Evolutionary conservation across 78 protist species (phyloP).

Genomic region (Dictyostelium firmibasis): DNA sequence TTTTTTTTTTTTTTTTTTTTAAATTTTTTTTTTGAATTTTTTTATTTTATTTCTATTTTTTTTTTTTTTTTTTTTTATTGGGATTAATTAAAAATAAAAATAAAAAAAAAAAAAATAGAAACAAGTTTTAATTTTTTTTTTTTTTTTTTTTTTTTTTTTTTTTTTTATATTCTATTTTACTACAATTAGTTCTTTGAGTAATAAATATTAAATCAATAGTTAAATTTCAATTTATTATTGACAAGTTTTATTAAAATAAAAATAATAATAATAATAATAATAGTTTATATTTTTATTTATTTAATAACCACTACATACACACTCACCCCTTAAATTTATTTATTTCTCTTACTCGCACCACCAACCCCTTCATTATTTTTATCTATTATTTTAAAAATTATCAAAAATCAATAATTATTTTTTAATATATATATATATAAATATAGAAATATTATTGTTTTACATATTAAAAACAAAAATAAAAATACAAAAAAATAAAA

Average conservation of each 20-base stretch:
- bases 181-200: neutral
- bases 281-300: too few species aligned
- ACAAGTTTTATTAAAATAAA: neutral
- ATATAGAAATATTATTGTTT: too few species aligned
- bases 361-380: neutral
- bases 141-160: neutral
- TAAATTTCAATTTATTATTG: neutral
- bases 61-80: neutral
- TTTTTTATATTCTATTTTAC: neutral
- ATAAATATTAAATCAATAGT: neutral
- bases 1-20: too few species aligned
- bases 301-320: neutral
- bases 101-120: neutral
- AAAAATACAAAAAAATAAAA: neutral
- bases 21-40: too few species aligned
- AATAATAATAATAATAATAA: too few species aligned
- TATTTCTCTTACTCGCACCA: neutral
- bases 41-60: too few species aligned
- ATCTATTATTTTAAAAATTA: neutral
- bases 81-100: neutral
- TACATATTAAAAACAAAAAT: neutral
- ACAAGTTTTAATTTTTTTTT: too few species aligned
- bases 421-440: too few species aligned
- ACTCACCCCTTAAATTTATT: neutral
- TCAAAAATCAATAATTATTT: neutral